Evolutionary conservation across 352 stramenopile species (phyloP), one percentile per base, ranked within the genome.

Genomic region (Globisporangium abappressorium): DNA sequence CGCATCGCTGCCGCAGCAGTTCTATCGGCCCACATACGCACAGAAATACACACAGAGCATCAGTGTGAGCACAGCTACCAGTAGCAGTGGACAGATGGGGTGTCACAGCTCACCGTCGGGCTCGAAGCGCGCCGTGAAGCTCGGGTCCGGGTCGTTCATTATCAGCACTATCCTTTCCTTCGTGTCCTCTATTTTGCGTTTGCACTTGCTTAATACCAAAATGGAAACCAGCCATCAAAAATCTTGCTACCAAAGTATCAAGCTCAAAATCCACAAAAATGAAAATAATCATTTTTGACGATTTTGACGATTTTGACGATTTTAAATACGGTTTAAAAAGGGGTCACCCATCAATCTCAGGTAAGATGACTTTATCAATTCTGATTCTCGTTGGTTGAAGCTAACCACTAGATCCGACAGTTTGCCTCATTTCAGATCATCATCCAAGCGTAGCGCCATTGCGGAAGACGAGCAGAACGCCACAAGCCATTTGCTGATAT

Each of bases 1-100:
- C 60, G 54, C 84, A 91, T 22, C 65, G 68, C 5, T 66, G 69
- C n/a, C 76, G 70, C 63, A 78, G 74, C n/a, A 92, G 71, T 57
- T 82, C 82, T 91, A 46, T n/a, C 11, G 11, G 7, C 0, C 24
- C 24, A 33, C 11, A 36, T 0, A 36, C 24, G 38, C 6, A 6
- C n/a, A 49, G 0, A 38, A 11, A 15, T 8, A 36, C 8, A 24
- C 12, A 33, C 8, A 46, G 5, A 63, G 22, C 22, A 11, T 22
- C 3, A 22, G 5, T 6, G 11, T 15, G 4, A 8, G 7, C 14
- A 43, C 2, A 2, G n/a, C 22, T 41, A 5, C 22, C 14, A 65
- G 41, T 18, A 41, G 9, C 14, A 47, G 22, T 15, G 57, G 8
- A 20, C 4, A 28, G 47, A 8, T 4, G 30, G 14, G 36, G 57